Evolutionary conservation across 2,329 filamentous ascomycete genomes (phyloP).

Genomic region (Talaromyces piceae): DNA sequence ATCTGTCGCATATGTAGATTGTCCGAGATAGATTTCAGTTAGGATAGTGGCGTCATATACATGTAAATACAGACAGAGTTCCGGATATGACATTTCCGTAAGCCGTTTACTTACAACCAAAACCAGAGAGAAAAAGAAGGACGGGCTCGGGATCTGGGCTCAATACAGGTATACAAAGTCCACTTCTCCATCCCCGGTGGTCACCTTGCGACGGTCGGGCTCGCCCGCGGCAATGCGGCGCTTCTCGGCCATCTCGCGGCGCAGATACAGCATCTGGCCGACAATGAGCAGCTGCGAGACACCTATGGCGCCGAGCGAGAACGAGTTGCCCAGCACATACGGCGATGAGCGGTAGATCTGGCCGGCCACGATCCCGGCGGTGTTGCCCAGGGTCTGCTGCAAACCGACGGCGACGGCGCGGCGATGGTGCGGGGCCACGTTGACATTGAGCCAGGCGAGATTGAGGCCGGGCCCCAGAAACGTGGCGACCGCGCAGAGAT

Average conservation of each 20-base stretch:
- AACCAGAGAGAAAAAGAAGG: background rate
- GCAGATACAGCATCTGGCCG: constrained; percentile 38
- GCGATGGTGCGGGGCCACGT: constrained; percentile 42
- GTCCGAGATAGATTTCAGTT: too few relatives aligned
- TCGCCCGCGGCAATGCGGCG: constrained; percentile 35
- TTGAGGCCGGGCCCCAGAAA: constrained; percentile 44
- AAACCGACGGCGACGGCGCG: constrained; percentile 42
- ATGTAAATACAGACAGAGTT: background rate
- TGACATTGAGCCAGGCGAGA: constrained; percentile 43
- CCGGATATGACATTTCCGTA: background rate
- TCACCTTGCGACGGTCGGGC: constrained; percentile 39
- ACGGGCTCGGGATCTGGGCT: too few relatives aligned
- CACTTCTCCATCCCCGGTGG: constrained; percentile 41
- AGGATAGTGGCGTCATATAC: too few relatives aligned
- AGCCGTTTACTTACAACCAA: background rate
- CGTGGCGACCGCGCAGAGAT: constrained; percentile 41
- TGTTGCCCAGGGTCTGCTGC: constrained; percentile 43
- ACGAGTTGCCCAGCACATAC: constrained; percentile 30
- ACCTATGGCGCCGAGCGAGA: constrained; percentile 30
- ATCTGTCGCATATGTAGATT: too few relatives aligned
- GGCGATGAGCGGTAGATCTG: constrained; percentile 37
- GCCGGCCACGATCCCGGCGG: constrained; percentile 42
- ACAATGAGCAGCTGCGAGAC: constrained; percentile 32
- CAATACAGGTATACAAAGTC: constrained; percentile 43
- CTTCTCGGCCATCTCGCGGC: constrained; percentile 34